phyloP scores from a whole-genome alignment of 208 protist species.

The Acanthamoeba royreba region DNA sequence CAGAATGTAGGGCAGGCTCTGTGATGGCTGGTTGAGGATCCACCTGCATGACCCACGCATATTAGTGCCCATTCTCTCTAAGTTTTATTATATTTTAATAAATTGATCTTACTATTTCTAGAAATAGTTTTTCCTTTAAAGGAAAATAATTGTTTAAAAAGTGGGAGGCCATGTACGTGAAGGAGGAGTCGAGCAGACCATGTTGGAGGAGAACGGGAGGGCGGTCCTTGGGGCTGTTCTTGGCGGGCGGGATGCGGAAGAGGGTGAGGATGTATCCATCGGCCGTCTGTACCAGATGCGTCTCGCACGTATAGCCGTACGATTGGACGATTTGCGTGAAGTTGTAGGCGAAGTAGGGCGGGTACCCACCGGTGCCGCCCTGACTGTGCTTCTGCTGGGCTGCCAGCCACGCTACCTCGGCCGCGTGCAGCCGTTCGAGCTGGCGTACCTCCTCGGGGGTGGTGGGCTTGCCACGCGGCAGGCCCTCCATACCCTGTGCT shows the following conservation, averaged over 20 bases:
- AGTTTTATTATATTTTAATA: too few species aligned
- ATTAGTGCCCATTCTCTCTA: background rate
- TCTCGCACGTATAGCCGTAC: constrained; percentile 52
- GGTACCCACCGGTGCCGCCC: too few species aligned
- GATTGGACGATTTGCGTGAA: constrained; percentile 6
- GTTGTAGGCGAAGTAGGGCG: background rate
- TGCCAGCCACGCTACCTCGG: too few species aligned
- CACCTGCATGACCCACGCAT: background rate
- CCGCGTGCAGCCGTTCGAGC: too few species aligned
- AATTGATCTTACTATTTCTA: too few species aligned
- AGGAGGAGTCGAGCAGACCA: constrained; percentile 54
- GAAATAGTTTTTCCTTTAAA: too few species aligned
- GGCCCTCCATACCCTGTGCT: too few species aligned
- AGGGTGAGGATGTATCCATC: constrained; percentile 58
- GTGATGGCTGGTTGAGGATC: constrained; percentile 54
- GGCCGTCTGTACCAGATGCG: constrained; percentile 41
- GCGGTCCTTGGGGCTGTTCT: background rate
- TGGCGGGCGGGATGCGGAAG: constrained; percentile 45
- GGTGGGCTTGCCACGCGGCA: too few species aligned
- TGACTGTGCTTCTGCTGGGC: background rate
- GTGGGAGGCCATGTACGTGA: constrained; percentile 26
- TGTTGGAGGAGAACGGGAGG: constrained; percentile 53
- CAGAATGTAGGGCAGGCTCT: constrained; percentile 65
- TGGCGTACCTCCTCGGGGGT: too few species aligned
- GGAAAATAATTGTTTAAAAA: background rate